These are phyloP conservation scores for Dioscorea dumetorum DNA, from an alignment of 106 monocot species.

Conservation along the genomic window DNA sequence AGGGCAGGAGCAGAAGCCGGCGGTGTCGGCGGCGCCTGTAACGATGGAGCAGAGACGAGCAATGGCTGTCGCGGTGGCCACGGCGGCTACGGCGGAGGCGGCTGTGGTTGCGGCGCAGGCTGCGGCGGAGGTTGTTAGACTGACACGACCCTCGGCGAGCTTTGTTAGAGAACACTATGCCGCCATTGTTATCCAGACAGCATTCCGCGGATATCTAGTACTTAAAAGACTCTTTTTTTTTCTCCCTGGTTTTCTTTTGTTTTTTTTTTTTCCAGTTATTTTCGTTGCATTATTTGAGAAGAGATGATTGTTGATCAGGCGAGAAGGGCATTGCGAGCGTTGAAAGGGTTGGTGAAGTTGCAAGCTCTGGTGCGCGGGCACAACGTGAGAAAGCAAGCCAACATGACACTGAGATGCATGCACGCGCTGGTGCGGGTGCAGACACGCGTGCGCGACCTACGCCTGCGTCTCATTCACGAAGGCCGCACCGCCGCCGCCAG, in stretches of 20 bases:
- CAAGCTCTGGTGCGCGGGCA: constrained; percentile 92
- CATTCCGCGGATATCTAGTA: constrained; percentile 90
- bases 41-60: constrained; percentile 69
- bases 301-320: constrained; percentile 28
- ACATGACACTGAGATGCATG: constrained; percentile 94
- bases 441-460: constrained; percentile 69
- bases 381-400: constrained; percentile 93
- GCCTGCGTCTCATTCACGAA: constrained; percentile 61
- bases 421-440: constrained; percentile 90
- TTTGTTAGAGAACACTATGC: constrained; percentile 53
- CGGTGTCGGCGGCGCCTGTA: constrained; percentile 1
- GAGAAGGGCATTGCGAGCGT: constrained; percentile 76
- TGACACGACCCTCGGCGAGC: constrained; percentile 35
- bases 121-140: constrained; percentile 75
- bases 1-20: constrained; percentile 5
- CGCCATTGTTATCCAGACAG: constrained; percentile 73
- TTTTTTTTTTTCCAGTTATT: not conserved
- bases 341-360: constrained; percentile 90
- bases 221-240: not conserved
- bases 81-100: constrained; percentile 80
- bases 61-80: constrained; percentile 69
- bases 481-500: constrained; percentile 10
- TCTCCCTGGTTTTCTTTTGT: not conserved
- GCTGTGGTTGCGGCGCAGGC: constrained; percentile 81
- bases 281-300: not conserved